phyloP scores from a whole-genome alignment of 2,329 filamentous ascomycete species.

The Whalleya microplaca region DNA sequence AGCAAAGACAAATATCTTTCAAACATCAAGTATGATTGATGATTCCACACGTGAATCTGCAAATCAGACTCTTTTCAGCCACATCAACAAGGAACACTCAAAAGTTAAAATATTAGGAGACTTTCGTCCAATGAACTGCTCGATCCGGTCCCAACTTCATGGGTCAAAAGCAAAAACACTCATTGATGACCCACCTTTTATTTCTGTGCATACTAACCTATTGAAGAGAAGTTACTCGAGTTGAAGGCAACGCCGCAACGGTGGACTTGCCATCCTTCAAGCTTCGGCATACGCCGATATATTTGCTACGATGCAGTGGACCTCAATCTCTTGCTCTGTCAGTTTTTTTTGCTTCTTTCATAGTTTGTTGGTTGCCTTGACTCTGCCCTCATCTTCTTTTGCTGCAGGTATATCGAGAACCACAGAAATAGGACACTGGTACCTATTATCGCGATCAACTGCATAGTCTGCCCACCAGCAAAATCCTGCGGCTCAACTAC shows the following conservation, averaged over 20 bases:
- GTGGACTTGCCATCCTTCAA: not conserved
- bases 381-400: too few species aligned
- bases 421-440: not conserved
- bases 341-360: too few species aligned
- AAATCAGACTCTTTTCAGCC: too few species aligned
- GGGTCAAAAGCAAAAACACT: not conserved
- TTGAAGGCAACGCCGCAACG: too few species aligned
- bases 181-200: not conserved
- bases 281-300: not conserved
- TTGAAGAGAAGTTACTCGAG: too few species aligned
- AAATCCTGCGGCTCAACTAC: not conserved
- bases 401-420: not conserved
- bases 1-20: too few species aligned
- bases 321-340: too few species aligned
- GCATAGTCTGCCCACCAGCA: not conserved
- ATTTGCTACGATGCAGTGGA: not conserved
- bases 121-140: slow-evolving; percentile 16
- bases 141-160: slow-evolving; percentile 21
- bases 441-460: too few species aligned
- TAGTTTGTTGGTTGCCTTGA: too few species aligned
- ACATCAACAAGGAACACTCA: too few species aligned
- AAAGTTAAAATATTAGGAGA: not conserved
- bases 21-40: too few species aligned
- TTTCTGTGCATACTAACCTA: not conserved
- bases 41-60: too few species aligned